Evolutionary conservation across 495 filamentous ascomycete genomes (phyloP).

Genomic region (Penicillium macrosclerotiorum): DNA sequence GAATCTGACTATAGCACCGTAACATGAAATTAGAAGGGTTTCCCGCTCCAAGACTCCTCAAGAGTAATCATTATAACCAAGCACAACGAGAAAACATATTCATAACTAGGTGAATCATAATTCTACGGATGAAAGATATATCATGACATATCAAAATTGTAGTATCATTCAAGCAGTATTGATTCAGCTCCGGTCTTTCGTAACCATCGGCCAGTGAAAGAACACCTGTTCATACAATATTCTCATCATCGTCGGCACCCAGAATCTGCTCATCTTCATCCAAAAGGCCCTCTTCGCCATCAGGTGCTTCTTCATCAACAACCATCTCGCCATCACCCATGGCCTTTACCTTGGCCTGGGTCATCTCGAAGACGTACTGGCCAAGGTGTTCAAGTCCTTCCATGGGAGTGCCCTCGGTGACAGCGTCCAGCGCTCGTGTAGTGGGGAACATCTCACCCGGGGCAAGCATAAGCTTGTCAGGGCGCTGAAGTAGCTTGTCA

Average conservation of each 20-base stretch:
- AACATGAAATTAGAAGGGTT: background rate
- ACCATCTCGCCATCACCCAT: conserved; percentile 45
- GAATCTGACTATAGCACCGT: background rate
- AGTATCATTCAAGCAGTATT: background rate
- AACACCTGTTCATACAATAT: conserved; percentile 35
- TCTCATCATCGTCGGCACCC: conserved; percentile 35
- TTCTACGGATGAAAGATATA: too few relatives aligned
- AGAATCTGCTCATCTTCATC: conserved; percentile 45
- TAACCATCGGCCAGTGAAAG: background rate
- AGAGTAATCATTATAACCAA: too few relatives aligned
- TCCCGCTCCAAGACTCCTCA: too few relatives aligned
- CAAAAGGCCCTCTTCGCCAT: conserved; percentile 43
- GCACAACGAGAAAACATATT: too few relatives aligned
- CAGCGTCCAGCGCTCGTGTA: conserved; percentile 53
- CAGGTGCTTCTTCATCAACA: conserved; percentile 32
- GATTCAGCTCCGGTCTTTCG: too few relatives aligned
- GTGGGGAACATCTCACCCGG: conserved; percentile 86
- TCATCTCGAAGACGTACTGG: conserved; percentile 98
- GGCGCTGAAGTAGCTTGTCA: conserved; percentile 64
- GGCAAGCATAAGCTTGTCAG: conserved; percentile 75
- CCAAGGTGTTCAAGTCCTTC: conserved; percentile 91
- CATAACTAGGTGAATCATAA: too few relatives aligned
- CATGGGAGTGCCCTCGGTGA: conserved; percentile 67
- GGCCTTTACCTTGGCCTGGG: conserved; percentile 72
- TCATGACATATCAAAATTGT: background rate